Conservation (phyloP, 148 eudicot species). For the Rhododendron simsii region DNA sequence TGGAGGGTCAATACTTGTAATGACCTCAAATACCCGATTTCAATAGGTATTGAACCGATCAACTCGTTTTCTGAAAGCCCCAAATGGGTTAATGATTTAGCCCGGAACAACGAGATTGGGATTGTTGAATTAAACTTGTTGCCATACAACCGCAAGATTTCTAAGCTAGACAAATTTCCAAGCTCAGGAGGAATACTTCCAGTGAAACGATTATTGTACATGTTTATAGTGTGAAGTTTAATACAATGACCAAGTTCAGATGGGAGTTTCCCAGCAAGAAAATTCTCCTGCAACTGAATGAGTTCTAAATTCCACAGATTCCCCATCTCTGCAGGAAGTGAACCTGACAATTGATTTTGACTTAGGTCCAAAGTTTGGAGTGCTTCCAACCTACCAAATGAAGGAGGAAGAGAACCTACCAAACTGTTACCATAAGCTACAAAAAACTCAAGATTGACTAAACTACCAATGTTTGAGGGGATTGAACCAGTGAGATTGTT, state of each 20-base stretch:
- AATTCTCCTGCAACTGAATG: conserved; percentile 51
- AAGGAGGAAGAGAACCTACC: conserved; percentile 59
- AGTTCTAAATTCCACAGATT: conserved; percentile 43
- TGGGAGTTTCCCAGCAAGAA: conserved; percentile 56
- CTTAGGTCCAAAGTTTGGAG: conserved; percentile 50
- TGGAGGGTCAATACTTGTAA: conserved; percentile 61
- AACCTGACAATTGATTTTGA: conserved; percentile 49
- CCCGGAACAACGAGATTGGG: conserved; percentile 46
- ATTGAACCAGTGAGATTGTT: conserved; percentile 61
- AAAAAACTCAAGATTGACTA: conserved; percentile 44
- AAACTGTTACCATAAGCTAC: conserved; percentile 42
- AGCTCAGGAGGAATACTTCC: conserved; percentile 68
- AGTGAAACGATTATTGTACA: conserved; percentile 42
- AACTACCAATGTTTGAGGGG: conserved; percentile 54
- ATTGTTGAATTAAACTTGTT: conserved; percentile 57
- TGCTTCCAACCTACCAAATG: conserved; percentile 41
- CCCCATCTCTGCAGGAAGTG: conserved; percentile 55
- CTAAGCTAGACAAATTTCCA: conserved; percentile 50
- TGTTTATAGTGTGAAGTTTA: conserved; percentile 42
- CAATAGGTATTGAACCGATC: conserved; percentile 48
- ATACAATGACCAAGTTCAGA: conserved; percentile 49
- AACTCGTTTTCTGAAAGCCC: conserved; percentile 59
- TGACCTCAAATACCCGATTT: conserved; percentile 47
- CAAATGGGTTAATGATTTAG: conserved; percentile 50
- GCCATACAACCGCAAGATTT: conserved; percentile 36